Percentiles rank a stretch among this genome's conserved stretches.
phyloP scores from a whole-genome alignment of 2,329 filamentous ascomycete genomes.

The Monilinia fructigena region DNA sequence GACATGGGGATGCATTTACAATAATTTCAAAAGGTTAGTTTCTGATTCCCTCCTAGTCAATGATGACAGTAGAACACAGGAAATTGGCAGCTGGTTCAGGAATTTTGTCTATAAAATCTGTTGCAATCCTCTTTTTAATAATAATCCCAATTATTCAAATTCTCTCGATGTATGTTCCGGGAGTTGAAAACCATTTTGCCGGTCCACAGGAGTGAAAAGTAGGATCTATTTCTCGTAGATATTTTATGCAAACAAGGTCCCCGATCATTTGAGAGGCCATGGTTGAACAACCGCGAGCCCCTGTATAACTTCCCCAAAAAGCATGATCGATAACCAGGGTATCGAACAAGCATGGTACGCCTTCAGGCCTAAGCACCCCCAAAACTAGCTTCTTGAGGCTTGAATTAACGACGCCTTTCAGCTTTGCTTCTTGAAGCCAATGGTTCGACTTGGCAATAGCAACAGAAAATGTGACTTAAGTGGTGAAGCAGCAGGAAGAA shows the following conservation, averaged over 20 bases:
- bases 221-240: neutral
- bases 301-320: neutral
- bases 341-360: conserved; percentile 12
- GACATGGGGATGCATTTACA: conserved; percentile 14
- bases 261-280: neutral
- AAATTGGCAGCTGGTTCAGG: neutral
- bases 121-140: neutral
- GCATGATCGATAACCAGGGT: neutral
- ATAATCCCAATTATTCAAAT: neutral
- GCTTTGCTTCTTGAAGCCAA: conserved; percentile 17
- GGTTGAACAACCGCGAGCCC: neutral
- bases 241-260: conserved; percentile 7
- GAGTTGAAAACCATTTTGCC: neutral
- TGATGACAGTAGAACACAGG: neutral
- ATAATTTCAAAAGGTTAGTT: neutral
- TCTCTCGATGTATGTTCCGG: neutral
- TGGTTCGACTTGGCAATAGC: neutral
- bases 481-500: neutral
- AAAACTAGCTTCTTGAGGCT: conserved; percentile 7
- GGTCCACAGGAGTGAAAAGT: neutral
- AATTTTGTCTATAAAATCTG: neutral
- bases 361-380: neutral
- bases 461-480: neutral
- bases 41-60: neutral
- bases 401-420: conserved; percentile 18